Evolutionary conservation across 2,329 filamentous ascomycete genomes (phyloP).

Genomic region (Scleromitrula shiraiana): DNA sequence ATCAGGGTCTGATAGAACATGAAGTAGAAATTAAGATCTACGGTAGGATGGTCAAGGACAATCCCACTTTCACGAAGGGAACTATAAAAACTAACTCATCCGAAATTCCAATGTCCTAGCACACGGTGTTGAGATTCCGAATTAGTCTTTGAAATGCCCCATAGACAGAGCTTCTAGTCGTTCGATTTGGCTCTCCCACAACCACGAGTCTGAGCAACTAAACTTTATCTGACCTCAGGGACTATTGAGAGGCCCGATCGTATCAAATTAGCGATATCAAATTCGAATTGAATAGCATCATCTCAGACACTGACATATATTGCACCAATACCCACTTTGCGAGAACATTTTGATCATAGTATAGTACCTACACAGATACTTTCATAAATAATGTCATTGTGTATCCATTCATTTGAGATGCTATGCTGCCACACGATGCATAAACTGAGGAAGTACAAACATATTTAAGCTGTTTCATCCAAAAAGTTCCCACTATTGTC

Average conservation of each 20-base stretch:
- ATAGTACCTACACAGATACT: not conserved
- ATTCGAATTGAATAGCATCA: too few relatives aligned
- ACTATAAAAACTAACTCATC: too few relatives aligned
- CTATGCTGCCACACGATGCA: not conserved
- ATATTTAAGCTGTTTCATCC: slow-evolving; percentile 2
- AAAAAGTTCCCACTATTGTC: not conserved
- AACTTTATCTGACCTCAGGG: not conserved
- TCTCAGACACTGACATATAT: not conserved
- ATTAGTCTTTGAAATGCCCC: not conserved
- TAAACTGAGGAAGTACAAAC: not conserved
- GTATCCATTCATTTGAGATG: not conserved
- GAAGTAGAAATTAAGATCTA: too few relatives aligned
- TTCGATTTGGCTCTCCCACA: not conserved
- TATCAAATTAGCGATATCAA: not conserved
- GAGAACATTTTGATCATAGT: too few relatives aligned
- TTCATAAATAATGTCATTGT: too few relatives aligned
- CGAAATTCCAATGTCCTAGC: too few relatives aligned
- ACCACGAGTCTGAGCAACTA: not conserved
- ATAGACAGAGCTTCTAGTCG: not conserved
- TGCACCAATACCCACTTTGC: too few relatives aligned
- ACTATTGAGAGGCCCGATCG: not conserved
- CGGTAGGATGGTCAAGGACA: too few relatives aligned
- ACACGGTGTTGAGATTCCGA: too few relatives aligned
- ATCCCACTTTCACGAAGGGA: too few relatives aligned
- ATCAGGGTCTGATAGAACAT: too few relatives aligned